A percentile compares a stretch with the other conserved stretches of the same genome.
Conservation (phyloP, 345 rosid species). For the sweet orange (Citrus sinensis) region DVS_A1.0 CM039162.1:30661001-30661500, state of each 20-base stretch:
- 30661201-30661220: slow-evolving; percentile 77
- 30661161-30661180: slow-evolving; percentile 66
- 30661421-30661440: background rate
- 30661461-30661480: slow-evolving; percentile 53
- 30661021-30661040: slow-evolving; percentile 86
- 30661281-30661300: slow-evolving; percentile 55
- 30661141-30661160: slow-evolving; percentile 57
- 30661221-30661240: slow-evolving; percentile 55
- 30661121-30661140: slow-evolving; percentile 67
- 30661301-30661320: slow-evolving; percentile 46
- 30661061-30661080: slow-evolving; percentile 80
- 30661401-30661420: too few species aligned
- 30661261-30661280: slow-evolving; percentile 60
- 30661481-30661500: slow-evolving; percentile 65
- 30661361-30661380: slow-evolving; percentile 55
- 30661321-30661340: slow-evolving; percentile 56
- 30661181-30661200: slow-evolving; percentile 66
- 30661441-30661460: background rate
- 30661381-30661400: background rate
- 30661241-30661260: slow-evolving; percentile 63
- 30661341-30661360: slow-evolving; percentile 66
- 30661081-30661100: slow-evolving; percentile 71
- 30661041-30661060: slow-evolving; percentile 58
- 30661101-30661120: slow-evolving; percentile 73
- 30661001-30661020: slow-evolving; percentile 63